Evolutionary conservation across 352 stramenopile species (phyloP).

Genomic region (Phytophthora cactorum): DNA sequence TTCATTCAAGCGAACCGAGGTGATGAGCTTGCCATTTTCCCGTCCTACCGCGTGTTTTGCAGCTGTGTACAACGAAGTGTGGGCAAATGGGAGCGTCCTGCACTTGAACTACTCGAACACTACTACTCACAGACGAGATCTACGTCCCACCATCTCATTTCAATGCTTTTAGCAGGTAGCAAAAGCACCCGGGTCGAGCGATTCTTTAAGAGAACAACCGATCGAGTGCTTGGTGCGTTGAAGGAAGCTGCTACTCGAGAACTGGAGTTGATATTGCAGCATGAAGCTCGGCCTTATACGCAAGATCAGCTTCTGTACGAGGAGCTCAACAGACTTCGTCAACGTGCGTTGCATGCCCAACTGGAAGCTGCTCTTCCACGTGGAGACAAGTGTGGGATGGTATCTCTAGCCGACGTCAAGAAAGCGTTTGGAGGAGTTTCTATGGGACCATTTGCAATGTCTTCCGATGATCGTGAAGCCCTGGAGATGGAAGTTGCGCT

Average conservation of each 20-base stretch:
- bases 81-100: conserved; percentile 39
- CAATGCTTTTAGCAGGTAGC: conserved; percentile 28
- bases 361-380: conserved; percentile 17
- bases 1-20: conserved; percentile 36
- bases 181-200: conserved; percentile 21
- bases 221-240: conserved; percentile 14
- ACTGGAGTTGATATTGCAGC: conserved; percentile 18
- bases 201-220: conserved; percentile 26
- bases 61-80: conserved; percentile 48
- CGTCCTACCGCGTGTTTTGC: conserved; percentile 48
- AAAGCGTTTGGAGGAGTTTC: conserved; percentile 16
- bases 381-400: conserved; percentile 14
- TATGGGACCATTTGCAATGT: conserved; percentile 15
- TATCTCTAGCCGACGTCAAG: conserved; percentile 25
- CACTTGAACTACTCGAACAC: conserved; percentile 31
- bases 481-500: conserved; percentile 49
- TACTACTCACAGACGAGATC: conserved; percentile 32
- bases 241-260: conserved; percentile 20
- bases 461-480: conserved; percentile 41
- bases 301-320: conserved; percentile 40
- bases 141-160: conserved; percentile 30
- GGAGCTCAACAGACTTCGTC: conserved; percentile 30
- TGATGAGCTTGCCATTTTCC: conserved; percentile 45
- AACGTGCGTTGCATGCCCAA: conserved; percentile 24
- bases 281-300: conserved; percentile 43